phyloP scores from a whole-genome alignment of 768 basidiomycete species.

The Tylopilus subfusipes region DNA sequence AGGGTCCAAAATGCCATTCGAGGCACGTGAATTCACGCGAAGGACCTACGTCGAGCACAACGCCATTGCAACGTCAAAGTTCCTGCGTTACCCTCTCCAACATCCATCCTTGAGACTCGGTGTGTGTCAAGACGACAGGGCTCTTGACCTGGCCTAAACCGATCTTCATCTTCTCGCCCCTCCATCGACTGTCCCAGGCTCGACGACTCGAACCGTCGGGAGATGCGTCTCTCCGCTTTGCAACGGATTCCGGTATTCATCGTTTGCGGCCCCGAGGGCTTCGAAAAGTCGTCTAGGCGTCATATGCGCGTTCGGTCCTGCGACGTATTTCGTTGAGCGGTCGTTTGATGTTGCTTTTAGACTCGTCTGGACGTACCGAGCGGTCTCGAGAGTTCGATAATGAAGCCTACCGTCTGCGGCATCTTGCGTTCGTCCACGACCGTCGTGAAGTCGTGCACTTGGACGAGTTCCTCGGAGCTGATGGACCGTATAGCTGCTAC shows the following conservation, averaged over 20 bases:
- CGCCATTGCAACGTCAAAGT: neutral
- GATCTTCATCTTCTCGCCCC: slow-evolving; percentile 3
- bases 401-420: slow-evolving; percentile 6
- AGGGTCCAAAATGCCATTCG: neutral
- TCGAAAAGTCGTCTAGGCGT: slow-evolving; percentile 2
- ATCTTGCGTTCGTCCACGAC: slow-evolving; percentile 8
- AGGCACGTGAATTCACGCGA: neutral
- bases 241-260: neutral
- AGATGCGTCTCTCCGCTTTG: neutral
- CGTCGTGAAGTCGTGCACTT: slow-evolving; percentile 10
- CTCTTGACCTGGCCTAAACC: slow-evolving; percentile 15
- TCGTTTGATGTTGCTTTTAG: neutral
- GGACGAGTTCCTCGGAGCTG: neutral
- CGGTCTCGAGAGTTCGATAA: slow-evolving; percentile 6
- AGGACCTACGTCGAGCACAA: neutral
- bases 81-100: slow-evolving; percentile 4
- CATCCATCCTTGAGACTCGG: slow-evolving; percentile 7
- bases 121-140: slow-evolving; percentile 6
- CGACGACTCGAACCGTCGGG: slow-evolving; percentile 12
- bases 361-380: neutral
- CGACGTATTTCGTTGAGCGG: no score
- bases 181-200: slow-evolving; percentile 11
- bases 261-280: neutral
- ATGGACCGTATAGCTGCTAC: neutral
- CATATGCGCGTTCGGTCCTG: neutral